phyloP scores from a whole-genome alignment of 176 grass and related monocot species.

The Areca catechu region DNA sequence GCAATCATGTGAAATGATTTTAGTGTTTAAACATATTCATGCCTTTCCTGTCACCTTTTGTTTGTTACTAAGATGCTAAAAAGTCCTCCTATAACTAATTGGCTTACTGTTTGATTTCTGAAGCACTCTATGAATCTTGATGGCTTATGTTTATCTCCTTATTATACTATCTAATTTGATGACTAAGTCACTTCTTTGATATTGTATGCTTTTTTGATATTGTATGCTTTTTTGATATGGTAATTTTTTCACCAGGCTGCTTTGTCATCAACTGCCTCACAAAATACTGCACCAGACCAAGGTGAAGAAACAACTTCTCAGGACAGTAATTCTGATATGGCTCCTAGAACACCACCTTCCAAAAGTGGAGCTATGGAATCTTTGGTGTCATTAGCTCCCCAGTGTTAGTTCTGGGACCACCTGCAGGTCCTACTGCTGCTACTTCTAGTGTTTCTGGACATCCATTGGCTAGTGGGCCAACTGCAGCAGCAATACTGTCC shows the following conservation, averaged over 20 bases:
- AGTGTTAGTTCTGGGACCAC: conserved; percentile 33
- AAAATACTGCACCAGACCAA: conserved; percentile 51
- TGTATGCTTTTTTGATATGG: too few species aligned
- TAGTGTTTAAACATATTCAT: too few species aligned
- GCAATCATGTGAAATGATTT: too few species aligned
- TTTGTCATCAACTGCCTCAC: conserved; percentile 36
- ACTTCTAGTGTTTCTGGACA: conserved; percentile 43
- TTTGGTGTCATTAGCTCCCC: conserved; percentile 28
- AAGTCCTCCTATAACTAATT: too few species aligned
- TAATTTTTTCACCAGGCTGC: conserved; percentile 41
- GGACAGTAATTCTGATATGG: conserved; percentile 55
- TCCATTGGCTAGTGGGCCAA: conserved; percentile 27
- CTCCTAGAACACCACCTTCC: conserved; percentile 53
- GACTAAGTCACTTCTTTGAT: conserved; percentile 14
- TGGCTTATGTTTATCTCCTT: too few species aligned
- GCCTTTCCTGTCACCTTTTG: too few species aligned
- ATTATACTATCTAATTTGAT: neutral
- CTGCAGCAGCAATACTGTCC: conserved; percentile 42
- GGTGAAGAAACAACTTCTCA: conserved; percentile 49
- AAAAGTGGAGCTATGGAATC: conserved; percentile 47
- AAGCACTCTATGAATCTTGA: too few species aligned
- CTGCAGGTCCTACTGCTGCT: conserved; percentile 24
- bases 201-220: conserved; percentile 7
- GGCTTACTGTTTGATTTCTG: too few species aligned
- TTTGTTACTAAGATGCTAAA: too few species aligned